Evolutionary conservation across 2,329 filamentous ascomycete species (phyloP), one percentile per base, ranked within the genome.

Genomic region (Grosmannia huntii): DNA sequence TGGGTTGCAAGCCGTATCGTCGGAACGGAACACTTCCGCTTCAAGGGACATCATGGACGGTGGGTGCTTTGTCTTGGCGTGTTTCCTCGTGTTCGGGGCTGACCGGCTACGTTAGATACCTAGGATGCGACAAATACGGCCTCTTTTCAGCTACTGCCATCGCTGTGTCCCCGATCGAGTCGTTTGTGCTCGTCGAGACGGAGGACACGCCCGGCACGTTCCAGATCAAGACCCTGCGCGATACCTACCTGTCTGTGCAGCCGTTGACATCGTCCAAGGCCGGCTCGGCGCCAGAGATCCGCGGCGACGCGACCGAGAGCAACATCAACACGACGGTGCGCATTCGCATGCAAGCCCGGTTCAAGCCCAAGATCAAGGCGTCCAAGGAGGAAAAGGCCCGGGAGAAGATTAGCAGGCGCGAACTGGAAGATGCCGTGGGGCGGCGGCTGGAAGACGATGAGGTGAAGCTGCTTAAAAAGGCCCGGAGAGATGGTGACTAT

Each of bases 271-370:
- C 75, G 16, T 73, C 75, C 25, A 80, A 79, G 60, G 66, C 73
- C 1, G 76, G 73, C 44, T 73, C 75, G 0, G 66, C 73, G 1
- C 78, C 83, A 0, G 86, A 91, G 64, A 76, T 95, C 14, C 83
- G 89, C 36, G 90, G 89, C 54, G 90, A 96, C 69, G 86, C 83
- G 9, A 82, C 85, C 16, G 73, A 75, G 10, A 81, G 84, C 55
- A 80, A 76, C 5, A 88, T 87, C 66, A 81, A 80, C 65, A 90
- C 89, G 11, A 86, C 84, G 7, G 69, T 95, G 60, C 80, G 89
- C 55, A 82, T 97, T 65, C 86, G 91, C 57, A 96, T 97, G 91
- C 92, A 97, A 74, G 90, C 92, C 25, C 80, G 89, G 55, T 97
- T 95, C 75, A 96, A 96, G 76, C 91, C 92, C 10, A 81, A 81